Percentiles rank a stretch among this genome's conserved stretches.
Conservation (phyloP, 75 land plant species). For the Ceratopteris richardii region DNA sequence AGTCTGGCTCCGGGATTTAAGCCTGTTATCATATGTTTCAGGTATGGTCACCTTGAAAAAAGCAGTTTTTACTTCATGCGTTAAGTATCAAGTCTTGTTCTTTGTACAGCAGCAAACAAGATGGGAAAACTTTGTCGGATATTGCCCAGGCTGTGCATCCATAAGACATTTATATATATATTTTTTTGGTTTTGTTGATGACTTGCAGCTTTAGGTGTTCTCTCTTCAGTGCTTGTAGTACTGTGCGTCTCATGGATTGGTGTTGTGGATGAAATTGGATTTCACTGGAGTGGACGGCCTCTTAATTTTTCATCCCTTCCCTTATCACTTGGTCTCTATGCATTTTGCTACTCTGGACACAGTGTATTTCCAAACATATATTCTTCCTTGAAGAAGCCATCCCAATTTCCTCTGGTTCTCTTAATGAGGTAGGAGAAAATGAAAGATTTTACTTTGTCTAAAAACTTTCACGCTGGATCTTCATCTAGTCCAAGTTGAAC, state of each 20-base stretch:
- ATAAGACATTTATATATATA: too few species aligned
- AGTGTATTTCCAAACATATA: constrained; percentile 90
- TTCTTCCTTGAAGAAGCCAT: constrained; percentile 65
- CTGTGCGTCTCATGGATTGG: constrained; percentile 60
- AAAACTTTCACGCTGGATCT: constrained; percentile 92
- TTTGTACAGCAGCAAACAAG: too few species aligned
- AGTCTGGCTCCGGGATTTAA: constrained; percentile 75
- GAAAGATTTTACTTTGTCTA: too few species aligned
- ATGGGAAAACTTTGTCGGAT: too few species aligned
- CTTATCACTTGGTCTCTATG: constrained; percentile 78
- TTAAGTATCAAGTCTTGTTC: too few species aligned
- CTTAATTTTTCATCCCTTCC: constrained; percentile 61
- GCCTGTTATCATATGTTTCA: constrained; percentile 76
- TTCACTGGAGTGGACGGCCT: constrained; percentile 41
- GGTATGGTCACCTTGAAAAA: constrained; percentile 27
- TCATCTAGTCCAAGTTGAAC: constrained; percentile 15
- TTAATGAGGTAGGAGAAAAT: constrained; percentile 38
- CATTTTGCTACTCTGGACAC: constrained; percentile 90
- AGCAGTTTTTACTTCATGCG: too few species aligned
- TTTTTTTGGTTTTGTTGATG: too few species aligned
- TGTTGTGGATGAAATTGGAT: constrained; percentile 53
- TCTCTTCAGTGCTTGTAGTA: constrained; percentile 59
- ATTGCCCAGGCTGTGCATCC: too few species aligned
- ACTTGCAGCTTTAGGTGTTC: constrained; percentile 81
- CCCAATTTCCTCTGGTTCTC: constrained; percentile 59